These are phyloP conservation scores for Xylaria sp. DNA, from an alignment of 2,329 filamentous ascomycete species.

Conservation along the genomic window DNA sequence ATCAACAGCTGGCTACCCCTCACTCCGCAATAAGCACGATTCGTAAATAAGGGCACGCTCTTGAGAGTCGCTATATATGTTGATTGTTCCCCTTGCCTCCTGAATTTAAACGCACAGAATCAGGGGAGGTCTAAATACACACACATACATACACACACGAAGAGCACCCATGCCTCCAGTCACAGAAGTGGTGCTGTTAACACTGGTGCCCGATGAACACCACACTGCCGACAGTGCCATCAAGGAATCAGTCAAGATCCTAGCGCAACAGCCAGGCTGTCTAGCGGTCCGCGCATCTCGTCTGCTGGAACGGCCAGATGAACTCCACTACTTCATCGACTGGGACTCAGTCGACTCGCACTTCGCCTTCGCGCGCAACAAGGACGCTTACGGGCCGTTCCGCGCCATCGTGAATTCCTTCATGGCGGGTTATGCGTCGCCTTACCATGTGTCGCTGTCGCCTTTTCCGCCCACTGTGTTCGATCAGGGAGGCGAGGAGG, in stretches of 20 bases:
- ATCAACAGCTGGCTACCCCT: neutral
- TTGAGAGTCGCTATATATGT: neutral
- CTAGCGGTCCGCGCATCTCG: slow-evolving; percentile 39
- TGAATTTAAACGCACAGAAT: too few species aligned
- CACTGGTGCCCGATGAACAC: slow-evolving; percentile 35
- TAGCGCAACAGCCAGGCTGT: slow-evolving; percentile 40
- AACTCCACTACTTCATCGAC: slow-evolving; percentile 42
- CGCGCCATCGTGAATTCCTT: slow-evolving; percentile 19
- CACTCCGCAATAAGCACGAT: neutral
- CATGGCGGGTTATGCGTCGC: slow-evolving; percentile 4
- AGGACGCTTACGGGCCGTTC: slow-evolving; percentile 36
- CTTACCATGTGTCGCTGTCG: slow-evolving; percentile 41
- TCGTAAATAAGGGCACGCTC: neutral
- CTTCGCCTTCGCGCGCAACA: slow-evolving; percentile 37
- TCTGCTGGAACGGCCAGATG: slow-evolving; percentile 29
- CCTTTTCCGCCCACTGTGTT: slow-evolving; percentile 36
- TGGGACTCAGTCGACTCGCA: slow-evolving; percentile 42
- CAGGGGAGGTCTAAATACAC: too few species aligned
- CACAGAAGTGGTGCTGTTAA: slow-evolving; percentile 43
- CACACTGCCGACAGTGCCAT: slow-evolving; percentile 20
- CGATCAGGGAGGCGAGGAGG: slow-evolving; percentile 12
- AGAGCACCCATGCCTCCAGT: slow-evolving; percentile 41
- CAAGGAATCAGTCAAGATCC: slow-evolving; percentile 23
- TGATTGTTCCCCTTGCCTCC: neutral
- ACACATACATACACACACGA: too few species aligned